These are phyloP conservation scores for Fomitopsis schrenkii DNA, from an alignment of 1,284 basidiomycete genomes.

Conservation along the genomic window DNA sequence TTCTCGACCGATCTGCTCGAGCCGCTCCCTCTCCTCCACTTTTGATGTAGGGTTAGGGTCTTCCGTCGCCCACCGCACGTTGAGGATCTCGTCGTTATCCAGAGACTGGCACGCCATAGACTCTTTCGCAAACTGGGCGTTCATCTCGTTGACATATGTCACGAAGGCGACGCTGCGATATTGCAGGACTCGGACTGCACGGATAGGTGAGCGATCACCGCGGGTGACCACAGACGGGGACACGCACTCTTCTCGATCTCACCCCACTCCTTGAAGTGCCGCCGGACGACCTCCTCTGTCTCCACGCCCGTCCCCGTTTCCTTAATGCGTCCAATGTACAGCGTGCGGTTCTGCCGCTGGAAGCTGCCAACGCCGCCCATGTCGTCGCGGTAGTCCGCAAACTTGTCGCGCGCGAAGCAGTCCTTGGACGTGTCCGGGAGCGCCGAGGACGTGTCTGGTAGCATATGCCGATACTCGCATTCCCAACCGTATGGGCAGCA, in stretches of 20 bases:
- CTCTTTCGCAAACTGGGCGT: constrained; percentile 97
- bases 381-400: constrained; percentile 96
- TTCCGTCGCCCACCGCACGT: constrained; percentile 97
- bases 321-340: constrained; percentile 94
- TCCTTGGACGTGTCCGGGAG: constrained; percentile 92
- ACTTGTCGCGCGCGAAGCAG: constrained; percentile 97
- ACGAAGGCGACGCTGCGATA: constrained; percentile 97
- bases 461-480: constrained; percentile 90
- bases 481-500: constrained; percentile 98
- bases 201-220: constrained; percentile 4
- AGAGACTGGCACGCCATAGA: constrained; percentile 98
- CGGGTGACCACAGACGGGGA: background rate
- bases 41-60: constrained; percentile 92
- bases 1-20: constrained; percentile 80
- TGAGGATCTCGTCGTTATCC: constrained; percentile 97
- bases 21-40: constrained; percentile 74
- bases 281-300: constrained; percentile 83
- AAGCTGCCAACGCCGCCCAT: constrained; percentile 99
- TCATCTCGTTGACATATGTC: constrained; percentile 84
- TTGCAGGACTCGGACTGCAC: constrained; percentile 82
- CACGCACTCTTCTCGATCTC: constrained; percentile 86
- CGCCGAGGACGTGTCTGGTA: constrained; percentile 68
- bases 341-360: constrained; percentile 87
- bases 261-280: constrained; percentile 98
- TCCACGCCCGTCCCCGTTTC: constrained; percentile 86